These are phyloP conservation scores for Suillus sp. DNA, from an alignment of 768 basidiomycete species.

Conservation along the genomic window DNA sequence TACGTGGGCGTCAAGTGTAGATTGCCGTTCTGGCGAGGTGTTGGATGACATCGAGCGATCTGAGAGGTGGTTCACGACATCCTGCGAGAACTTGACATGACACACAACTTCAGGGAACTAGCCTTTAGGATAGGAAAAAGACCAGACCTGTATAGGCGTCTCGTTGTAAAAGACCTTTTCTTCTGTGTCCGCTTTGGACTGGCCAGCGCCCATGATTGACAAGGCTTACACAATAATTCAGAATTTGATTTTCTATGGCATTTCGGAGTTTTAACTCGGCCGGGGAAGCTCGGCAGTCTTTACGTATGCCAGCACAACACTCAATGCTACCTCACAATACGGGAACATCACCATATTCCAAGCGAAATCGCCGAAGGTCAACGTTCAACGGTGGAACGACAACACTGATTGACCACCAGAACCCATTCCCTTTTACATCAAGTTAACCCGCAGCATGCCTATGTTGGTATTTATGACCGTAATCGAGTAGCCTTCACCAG, in stretches of 20 bases:
- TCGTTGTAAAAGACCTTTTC: slow-evolving; percentile 61
- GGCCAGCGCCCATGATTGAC: slow-evolving; percentile 61
- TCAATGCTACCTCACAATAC: background rate
- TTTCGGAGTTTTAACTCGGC: slow-evolving; percentile 3
- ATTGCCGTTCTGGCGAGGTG: slow-evolving; percentile 69
- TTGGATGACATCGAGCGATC: slow-evolving; percentile 61
- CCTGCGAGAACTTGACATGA: slow-evolving; percentile 69
- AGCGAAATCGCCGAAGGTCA: background rate
- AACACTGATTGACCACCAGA: background rate
- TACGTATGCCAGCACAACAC: background rate
- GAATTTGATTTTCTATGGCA: background rate
- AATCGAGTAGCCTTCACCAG: slow-evolving; percentile 45
- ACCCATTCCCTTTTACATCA: background rate
- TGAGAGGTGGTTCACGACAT: slow-evolving; percentile 78
- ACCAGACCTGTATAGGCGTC: slow-evolving; percentile 53
- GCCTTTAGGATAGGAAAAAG: background rate
- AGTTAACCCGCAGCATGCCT: slow-evolving; percentile 21
- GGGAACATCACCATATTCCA: background rate
- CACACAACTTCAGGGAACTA: slow-evolving; percentile 2
- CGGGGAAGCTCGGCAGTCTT: background rate
- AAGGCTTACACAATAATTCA: background rate
- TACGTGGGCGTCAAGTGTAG: slow-evolving; percentile 71
- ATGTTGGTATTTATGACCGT: slow-evolving; percentile 50
- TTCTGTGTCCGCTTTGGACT: slow-evolving; percentile 59
- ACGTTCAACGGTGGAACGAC: background rate